Conservation (phyloP, 345 rosid species). For the Salix dunnii region DNA sequence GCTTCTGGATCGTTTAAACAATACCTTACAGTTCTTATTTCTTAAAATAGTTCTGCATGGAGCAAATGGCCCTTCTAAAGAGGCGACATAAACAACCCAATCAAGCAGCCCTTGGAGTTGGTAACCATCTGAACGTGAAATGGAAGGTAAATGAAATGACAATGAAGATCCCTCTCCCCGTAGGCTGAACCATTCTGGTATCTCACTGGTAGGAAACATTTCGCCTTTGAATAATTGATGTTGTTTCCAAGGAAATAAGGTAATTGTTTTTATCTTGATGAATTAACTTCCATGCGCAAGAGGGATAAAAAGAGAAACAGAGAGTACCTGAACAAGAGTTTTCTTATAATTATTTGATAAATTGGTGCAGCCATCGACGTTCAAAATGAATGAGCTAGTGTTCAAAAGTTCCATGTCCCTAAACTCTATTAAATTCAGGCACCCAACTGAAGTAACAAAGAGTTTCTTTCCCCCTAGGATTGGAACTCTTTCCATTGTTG, state of each 20-base stretch:
- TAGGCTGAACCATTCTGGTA: conserved; percentile 2
- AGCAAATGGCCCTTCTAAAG: not conserved
- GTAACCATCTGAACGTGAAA: not conserved
- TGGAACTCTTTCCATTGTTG: no score
- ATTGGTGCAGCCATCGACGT: no score
- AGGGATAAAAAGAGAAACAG: no score
- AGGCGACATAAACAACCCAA: not conserved
- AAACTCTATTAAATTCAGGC: no score
- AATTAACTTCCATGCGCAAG: no score
- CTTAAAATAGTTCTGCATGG: not conserved
- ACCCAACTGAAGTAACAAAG: no score
- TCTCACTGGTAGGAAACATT: not conserved
- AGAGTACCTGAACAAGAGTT: no score
- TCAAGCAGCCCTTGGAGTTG: not conserved
- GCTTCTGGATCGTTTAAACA: not conserved
- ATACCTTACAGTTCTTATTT: not conserved
- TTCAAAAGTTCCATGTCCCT: no score
- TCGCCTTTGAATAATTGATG: not conserved
- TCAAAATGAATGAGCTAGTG: no score
- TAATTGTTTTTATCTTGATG: not conserved
- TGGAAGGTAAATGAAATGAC: not conserved
- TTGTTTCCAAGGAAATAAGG: not conserved
- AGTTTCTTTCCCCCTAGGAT: no score
- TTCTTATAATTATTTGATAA: no score
- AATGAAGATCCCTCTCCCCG: not conserved